Evolutionary conservation across 805 yeast genomes (phyloP).

Genomic region (Wickerhamia fluorescens): DNA sequence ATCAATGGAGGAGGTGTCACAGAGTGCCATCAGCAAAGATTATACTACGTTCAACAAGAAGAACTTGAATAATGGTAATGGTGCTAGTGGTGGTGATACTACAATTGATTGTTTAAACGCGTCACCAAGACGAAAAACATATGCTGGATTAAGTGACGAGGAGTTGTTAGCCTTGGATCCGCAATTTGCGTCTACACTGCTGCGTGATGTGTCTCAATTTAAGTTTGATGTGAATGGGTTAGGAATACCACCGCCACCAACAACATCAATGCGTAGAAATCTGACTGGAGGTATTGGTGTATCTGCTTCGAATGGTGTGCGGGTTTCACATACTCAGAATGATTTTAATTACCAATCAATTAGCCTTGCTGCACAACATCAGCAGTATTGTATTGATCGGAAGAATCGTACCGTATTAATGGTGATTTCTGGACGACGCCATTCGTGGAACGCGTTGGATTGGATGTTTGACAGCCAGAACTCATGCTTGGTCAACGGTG

Average conservation of each 20-base stretch:
- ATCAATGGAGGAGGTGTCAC: too few relatives aligned
- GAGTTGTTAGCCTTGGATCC: conserved; percentile 50
- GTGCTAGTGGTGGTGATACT: too few relatives aligned
- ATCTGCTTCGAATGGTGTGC: conserved; percentile 5
- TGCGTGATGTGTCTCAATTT: conserved; percentile 36
- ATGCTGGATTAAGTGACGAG: conserved; percentile 46
- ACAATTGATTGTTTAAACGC: too few relatives aligned
- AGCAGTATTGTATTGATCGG: conserved; percentile 15
- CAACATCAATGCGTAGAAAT: background rate
- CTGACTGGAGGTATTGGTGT: conserved; percentile 4
- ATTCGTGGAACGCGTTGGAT: conserved; percentile 38
- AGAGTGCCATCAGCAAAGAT: too few relatives aligned
- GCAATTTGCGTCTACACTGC: conserved; percentile 35
- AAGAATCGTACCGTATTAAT: conserved; percentile 28
- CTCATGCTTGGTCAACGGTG: conserved; percentile 29
- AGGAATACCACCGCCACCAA: background rate
- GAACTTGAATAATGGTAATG: too few relatives aligned
- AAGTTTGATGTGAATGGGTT: conserved; percentile 33
- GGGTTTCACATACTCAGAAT: conserved; percentile 14
- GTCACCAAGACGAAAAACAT: conserved; percentile 33
- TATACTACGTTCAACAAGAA: too few relatives aligned
- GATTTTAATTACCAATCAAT: conserved; percentile 32
- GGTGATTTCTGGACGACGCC: conserved; percentile 33
- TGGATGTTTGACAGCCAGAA: conserved; percentile 22
- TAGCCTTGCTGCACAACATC: conserved; percentile 40